These are phyloP conservation scores for Podospora sp. DNA, from an alignment of 495 filamentous ascomycete species.

Conservation along the genomic window DNA sequence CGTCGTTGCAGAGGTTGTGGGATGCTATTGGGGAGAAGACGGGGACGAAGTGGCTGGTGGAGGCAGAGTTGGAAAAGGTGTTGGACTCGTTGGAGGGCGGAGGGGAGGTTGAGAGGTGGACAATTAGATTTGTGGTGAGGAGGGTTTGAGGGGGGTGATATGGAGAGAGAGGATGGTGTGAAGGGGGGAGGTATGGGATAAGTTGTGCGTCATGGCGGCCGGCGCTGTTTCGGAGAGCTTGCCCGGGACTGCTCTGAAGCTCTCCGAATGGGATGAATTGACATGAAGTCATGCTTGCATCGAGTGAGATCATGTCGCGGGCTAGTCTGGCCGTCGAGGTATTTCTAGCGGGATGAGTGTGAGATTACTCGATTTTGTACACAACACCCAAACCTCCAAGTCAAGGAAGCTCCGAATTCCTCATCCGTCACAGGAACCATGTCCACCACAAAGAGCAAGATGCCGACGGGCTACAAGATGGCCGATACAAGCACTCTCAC, in stretches of 20 bases:
- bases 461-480: background rate
- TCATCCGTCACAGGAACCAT: too few relatives aligned
- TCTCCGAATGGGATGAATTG: too few relatives aligned
- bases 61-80: slow-evolving; percentile 35
- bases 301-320: background rate
- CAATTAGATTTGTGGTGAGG: background rate
- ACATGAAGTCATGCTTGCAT: background rate
- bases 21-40: slow-evolving; percentile 46
- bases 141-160: background rate
- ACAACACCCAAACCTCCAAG: too few relatives aligned
- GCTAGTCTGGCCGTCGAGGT: too few relatives aligned
- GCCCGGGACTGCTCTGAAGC: too few relatives aligned
- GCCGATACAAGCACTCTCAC: background rate
- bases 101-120: slow-evolving; percentile 4
- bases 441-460: background rate
- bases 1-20: slow-evolving; percentile 50
- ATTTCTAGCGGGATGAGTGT: too few relatives aligned
- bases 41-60: slow-evolving; percentile 45
- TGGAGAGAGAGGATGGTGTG: background rate
- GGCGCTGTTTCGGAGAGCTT: too few relatives aligned
- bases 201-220: too few relatives aligned
- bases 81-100: slow-evolving; percentile 1
- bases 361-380: too few relatives aligned
- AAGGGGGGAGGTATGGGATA: too few relatives aligned
- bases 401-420: too few relatives aligned